Evolutionary conservation across 768 basidiomycete genomes (phyloP), one percentile per base, ranked within the genome.

Genomic region (Gloeophyllum trabeum): DNA sequence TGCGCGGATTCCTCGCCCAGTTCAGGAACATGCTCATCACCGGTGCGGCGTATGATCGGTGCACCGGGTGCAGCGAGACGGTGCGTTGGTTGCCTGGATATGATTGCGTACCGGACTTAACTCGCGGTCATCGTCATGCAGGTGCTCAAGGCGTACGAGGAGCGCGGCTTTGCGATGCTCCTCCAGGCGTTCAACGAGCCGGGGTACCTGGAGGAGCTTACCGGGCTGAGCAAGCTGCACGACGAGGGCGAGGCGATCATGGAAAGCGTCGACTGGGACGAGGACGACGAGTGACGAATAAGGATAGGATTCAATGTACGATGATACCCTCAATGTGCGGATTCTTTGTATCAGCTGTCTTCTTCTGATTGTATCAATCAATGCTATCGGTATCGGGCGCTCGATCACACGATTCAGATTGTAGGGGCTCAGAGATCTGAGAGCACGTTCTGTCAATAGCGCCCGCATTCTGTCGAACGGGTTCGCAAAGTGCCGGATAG

Each of bases 1-100:
- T 98, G 6, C 79, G 96, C 4, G 96, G 93, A 0, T 91, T 79
- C 66, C 70, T 98, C 3, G 77, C 79, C 4, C 82, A 89, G 47
- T 99, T 94, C 68, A 71, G 79, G 40, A 90, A 79, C 34, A 66
- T 97, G 51, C 75, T 77, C 21, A 79, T 99, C 45, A 77, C 81
- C 0, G 96, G 94, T 0, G 78, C 83, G 2, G 88, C 91, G 1
- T 99, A 85, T 55, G 74, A 81, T 42, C 66, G 70, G 42, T 99
- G 94, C 57, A 94, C 92, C 1, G 96, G 89, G 0, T 99, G 96
- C 55, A 86, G 84, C 42, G 78, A 85, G 48, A 69, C 69, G 18
- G 89, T 90, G 45, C n/a, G n/a, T n/a, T n/a, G n/a, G n/a, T n/a
- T n/a, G n/a, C 48, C 76, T 60, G 3, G 2, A 37, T 40, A n/a